Conservation (phyloP, 768 basidiomycete genomes). For the Boletus vermiculosoides region DNA sequence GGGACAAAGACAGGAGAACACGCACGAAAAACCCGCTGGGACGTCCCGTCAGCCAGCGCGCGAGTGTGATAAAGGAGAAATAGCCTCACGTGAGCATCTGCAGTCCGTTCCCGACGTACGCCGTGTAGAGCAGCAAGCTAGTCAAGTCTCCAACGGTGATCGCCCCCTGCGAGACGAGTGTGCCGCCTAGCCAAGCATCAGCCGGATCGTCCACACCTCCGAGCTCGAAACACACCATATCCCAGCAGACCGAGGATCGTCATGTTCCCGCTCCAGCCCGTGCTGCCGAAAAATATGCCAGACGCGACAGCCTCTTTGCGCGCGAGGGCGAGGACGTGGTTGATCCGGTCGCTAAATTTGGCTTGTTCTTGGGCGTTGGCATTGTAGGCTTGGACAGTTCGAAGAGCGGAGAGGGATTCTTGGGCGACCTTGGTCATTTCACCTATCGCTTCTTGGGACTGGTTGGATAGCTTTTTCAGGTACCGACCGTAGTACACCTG, state of each 20-base stretch:
- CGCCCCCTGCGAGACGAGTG: conserved; percentile 80
- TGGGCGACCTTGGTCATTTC: conserved; percentile 92
- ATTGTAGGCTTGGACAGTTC: conserved; percentile 91
- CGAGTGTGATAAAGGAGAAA: background rate
- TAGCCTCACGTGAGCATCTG: conserved; percentile 71
- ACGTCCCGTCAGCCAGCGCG: background rate
- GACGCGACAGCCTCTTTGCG: conserved; percentile 87
- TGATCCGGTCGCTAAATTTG: conserved; percentile 70
- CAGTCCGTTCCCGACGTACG: conserved; percentile 80
- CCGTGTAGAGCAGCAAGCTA: conserved; percentile 85
- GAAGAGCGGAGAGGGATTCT: conserved; percentile 82
- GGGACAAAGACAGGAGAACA: conserved; percentile 5
- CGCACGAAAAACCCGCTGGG: conserved; percentile 41
- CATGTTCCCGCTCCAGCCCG: conserved; percentile 91
- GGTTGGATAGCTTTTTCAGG: conserved; percentile 84
- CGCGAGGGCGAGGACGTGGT: conserved; percentile 68
- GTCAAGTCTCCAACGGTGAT: conserved; percentile 94
- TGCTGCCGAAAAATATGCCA: conserved; percentile 90
- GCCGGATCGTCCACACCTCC: background rate
- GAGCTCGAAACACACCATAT: conserved; percentile 59
- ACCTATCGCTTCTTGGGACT: conserved; percentile 92
- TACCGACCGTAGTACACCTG: conserved; percentile 97
- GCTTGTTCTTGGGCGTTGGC: conserved; percentile 72
- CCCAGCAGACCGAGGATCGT: conserved; percentile 86
- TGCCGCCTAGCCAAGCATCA: conserved; percentile 60